Conservation (phyloP, 129 eudicot species). For the Flaveria trinervia region DNA sequence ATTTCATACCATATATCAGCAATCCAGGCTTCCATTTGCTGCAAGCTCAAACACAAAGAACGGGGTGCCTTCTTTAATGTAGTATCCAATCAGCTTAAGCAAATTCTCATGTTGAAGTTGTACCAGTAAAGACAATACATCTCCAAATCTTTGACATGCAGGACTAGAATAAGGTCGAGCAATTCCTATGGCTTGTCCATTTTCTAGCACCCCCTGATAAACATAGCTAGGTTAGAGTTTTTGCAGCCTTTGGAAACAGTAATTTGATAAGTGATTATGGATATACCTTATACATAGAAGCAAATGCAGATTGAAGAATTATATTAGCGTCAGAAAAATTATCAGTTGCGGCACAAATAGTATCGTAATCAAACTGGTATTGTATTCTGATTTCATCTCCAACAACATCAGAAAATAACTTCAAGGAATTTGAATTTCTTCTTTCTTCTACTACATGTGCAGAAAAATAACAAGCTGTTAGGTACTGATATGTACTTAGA, state of each 20-base stretch:
- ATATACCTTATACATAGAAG: constrained; percentile 16
- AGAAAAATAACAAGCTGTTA: constrained; percentile 6
- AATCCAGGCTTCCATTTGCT: neutral
- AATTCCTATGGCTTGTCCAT: constrained; percentile 15
- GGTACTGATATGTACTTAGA: too few relatives aligned
- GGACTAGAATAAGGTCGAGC: neutral
- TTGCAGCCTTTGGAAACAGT: too few relatives aligned
- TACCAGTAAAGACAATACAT: neutral
- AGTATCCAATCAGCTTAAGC: constrained; percentile 25
- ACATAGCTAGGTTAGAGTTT: too few relatives aligned
- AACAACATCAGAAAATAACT: too few relatives aligned
- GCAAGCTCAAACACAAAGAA: constrained; percentile 14
- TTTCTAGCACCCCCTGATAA: constrained; percentile 19
- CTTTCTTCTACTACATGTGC: neutral
- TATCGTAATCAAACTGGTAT: constrained; percentile 9
- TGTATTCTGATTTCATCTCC: neutral
- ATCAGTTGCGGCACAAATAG: constrained; percentile 16
- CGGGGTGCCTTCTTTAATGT: neutral
- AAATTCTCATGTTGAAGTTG: constrained; percentile 7
- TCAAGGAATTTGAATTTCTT: too few relatives aligned
- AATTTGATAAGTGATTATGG: neutral
- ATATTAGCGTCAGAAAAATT: constrained; percentile 7
- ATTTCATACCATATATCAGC: constrained; percentile 1
- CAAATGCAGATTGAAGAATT: neutral
- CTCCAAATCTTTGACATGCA: neutral